Base-by-base conservation (phyloP, 192 early-diverging fungal genomes). In the Coemansia furcata region DNA sequence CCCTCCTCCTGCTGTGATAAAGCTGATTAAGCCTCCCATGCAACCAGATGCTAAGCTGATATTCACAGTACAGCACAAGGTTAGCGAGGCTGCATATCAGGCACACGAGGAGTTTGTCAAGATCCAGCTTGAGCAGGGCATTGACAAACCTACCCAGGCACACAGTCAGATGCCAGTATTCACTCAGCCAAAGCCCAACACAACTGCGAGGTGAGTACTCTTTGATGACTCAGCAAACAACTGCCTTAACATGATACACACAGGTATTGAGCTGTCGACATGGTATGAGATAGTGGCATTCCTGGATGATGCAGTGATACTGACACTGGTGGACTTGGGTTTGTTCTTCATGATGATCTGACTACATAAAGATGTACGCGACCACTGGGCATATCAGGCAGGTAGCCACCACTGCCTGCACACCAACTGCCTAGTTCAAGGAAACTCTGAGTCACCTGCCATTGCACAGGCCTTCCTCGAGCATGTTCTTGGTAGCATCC, bases 141-240 rank as follows among this genome's bases (percentile, higher is more conserved):
- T 76, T 40, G 74, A 76, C n/a, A 54, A 76, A 19, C 65, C 40
- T 1, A 47, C 54, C 3, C 8, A 10, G 1, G 74, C 68, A 0
- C 47, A 44, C 26, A 43, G 43, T 1, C 67, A 71, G 44, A 23
- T 76, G 12, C 68, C 68, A 1, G 40, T 71, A 0, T 71, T 67
- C 36, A 70, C 66, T 0, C 42, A 38, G 14, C 14, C 74, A 8
- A 76, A 76, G 37, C 74, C 60, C 4, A 63, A 46, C 19, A 76
- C 68, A 3, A 43, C 12, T 7, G 42, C 42, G 12, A 14, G 42
- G 14, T 2, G 42, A 14, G 42, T 43, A 26, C 26, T 65, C 14
- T 32, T 65, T 1, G 63, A 65, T 32, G 47, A 65, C 30, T 50
- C 26, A 1, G 35, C 47, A 11, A 47, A 47, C 47, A 50, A 32